Base-by-base conservation (phyloP, 2,329 filamentous ascomycete species). In the Raffaelea ambrosiae region DNA sequence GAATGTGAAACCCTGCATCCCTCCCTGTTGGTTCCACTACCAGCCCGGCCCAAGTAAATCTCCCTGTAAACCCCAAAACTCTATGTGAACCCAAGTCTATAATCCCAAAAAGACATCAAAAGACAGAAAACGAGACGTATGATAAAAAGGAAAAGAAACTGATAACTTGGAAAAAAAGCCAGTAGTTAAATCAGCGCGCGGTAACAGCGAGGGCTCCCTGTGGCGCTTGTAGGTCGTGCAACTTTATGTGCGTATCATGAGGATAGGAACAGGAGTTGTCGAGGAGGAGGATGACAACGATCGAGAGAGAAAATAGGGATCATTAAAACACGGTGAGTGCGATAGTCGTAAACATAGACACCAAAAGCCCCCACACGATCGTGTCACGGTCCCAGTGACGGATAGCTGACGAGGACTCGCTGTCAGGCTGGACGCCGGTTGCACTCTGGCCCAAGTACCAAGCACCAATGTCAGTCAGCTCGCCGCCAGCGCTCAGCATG, bases 391-490 rank as follows among this genome's bases (percentile, higher is more conserved):
- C 26, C 35, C 36, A 33, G 1, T 14, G 10, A 4, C 18, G 35
- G 4, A 22, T 42, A 5, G 45, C 26, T 3, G 48, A 41, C 2
- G 47, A 43, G 2, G 35, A 18, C 4, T n/a, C 36, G 43, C 48
- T 54, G 11, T 49, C 51, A 3, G 71, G 70, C 0, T 62, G 55
- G 3, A 74, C 62, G 2, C 72, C 73, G 2, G 71, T 76, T 1
- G 67, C 68, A 13, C 55, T 56, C 8, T 68, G 63, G 1, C 87
- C 80, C n/a, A 93, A 63, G 62, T 91, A 93, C 82, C 83, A 85
- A 3, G 76, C 74, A 0, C 87, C 87, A 54, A 91, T 84, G 55
- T 88, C 79, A 1, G 86, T 90, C 53, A 93, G 66, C 51, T 78
- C 59, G 39, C 87, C 87, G 16, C 77, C 70, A 39, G 77, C 68